A percentile compares a stretch with the other conserved stretches of the same genome.
Evolutionary conservation across 2,329 filamentous ascomycete species (phyloP).

Genomic region (Hypoxylon rubiginosum): DNA sequence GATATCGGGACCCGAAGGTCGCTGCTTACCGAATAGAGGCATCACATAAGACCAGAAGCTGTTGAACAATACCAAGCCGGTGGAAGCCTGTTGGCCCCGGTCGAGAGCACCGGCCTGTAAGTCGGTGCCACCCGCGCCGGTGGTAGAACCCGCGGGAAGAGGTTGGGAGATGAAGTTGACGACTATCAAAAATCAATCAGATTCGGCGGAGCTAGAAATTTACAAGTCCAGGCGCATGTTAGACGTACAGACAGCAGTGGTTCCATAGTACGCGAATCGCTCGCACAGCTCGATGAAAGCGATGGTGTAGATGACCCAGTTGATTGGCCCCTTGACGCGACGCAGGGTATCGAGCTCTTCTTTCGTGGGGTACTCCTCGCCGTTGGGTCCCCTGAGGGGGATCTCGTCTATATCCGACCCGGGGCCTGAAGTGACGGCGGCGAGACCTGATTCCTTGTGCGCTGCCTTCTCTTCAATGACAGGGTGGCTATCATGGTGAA

Average conservation of each 20-base stretch:
- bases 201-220: neutral
- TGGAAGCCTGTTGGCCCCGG: slow-evolving; percentile 63
- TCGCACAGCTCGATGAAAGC: slow-evolving; percentile 75
- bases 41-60: slow-evolving; percentile 50
- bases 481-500: no score
- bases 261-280: slow-evolving; percentile 75
- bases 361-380: slow-evolving; percentile 63
- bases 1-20: neutral
- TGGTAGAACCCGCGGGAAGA: slow-evolving; percentile 66
- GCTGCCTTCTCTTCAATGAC: slow-evolving; percentile 27
- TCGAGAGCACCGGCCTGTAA: slow-evolving; percentile 65
- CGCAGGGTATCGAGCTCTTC: slow-evolving; percentile 66
- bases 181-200: slow-evolving; percentile 52
- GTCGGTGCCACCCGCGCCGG: slow-evolving; percentile 61
- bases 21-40: neutral
- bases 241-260: slow-evolving; percentile 68
- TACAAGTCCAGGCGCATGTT: neutral
- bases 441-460: slow-evolving; percentile 30
- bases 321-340: slow-evolving; percentile 67
- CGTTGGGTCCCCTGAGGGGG: slow-evolving; percentile 49
- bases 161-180: slow-evolving; percentile 75
- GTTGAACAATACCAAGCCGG: slow-evolving; percentile 53
- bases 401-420: slow-evolving; percentile 39
- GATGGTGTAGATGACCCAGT: slow-evolving; percentile 69
- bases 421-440: slow-evolving; percentile 24